Evolutionary conservation across 108 stramenopile species (phyloP), one percentile per base, ranked within the genome.

Genomic region (Seminavis robusta): DNA sequence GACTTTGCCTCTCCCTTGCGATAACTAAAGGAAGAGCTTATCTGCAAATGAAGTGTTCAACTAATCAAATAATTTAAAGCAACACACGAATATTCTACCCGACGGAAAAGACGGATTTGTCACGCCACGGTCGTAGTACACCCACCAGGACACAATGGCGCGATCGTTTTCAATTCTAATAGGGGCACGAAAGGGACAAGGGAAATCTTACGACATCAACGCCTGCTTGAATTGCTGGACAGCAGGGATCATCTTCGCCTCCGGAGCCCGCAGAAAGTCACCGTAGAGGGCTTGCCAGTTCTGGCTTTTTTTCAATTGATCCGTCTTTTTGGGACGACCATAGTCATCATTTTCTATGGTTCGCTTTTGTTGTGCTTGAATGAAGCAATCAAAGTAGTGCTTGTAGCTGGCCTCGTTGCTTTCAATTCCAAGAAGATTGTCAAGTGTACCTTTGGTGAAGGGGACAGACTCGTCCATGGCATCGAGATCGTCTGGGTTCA

Each of bases 401-500:
- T 39, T 28, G 30, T 76, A 71, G 30, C 50, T 53, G 27, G 48
- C 65, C 20, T 71, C 60, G 5, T 63, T 55, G 48, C 56, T 41
- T 25, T 71, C 52, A 4, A 67, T 47, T 9, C 75, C 75, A 45
- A 76, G 48, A 31, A 76, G 47, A 27, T 71, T 76, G 51, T 71
- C 65, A 54, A 76, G 52, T 6, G 70, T 67, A 4, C 52, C 39
- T 50, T 71, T 71, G 33, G 75, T 71, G 52, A 76, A 76, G 10
- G 75, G 75, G n/a, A 76, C 59, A 31, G 33, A 52, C 39, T 76
- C 75, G 43, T 76, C 65, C 69, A 76, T 71, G 38, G 75, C 75
- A 62, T 76, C 75, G 54, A 76, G 67, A 62, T 76, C 75, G 24
- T 71, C 65, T 2, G 75, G 75, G 53, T 76, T 76, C 47, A 71